Percentiles rank a stretch among this genome's conserved stretches.
These are phyloP conservation scores for carrot (Daucus carota) DNA, from an alignment of 129 eudicot species.

Conservation along the genomic window DNA sequence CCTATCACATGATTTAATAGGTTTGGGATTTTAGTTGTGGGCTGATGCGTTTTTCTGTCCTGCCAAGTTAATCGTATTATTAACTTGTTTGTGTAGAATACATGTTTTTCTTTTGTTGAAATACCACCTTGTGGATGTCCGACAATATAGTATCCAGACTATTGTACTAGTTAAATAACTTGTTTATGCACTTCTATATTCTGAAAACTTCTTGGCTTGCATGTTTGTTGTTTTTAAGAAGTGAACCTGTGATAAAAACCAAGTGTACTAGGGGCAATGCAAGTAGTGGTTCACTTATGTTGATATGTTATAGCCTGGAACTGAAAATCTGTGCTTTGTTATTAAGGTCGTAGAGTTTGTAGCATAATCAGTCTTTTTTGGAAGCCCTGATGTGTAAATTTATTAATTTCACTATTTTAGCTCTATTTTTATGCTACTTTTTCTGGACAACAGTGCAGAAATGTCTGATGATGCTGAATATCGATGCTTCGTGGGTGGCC, in stretches of 20 bases:
- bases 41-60: background rate
- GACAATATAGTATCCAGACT: background rate
- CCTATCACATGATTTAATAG: background rate
- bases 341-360: too few species aligned
- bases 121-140: background rate
- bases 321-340: background rate
- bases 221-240: too few species aligned
- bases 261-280: too few species aligned
- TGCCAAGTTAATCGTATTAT: background rate
- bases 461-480: conserved; percentile 85
- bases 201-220: too few species aligned
- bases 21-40: background rate
- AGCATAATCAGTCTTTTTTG: background rate
- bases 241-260: too few species aligned
- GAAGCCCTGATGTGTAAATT: background rate
- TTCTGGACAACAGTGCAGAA: conserved; percentile 24
- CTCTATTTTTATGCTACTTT: background rate
- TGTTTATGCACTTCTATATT: too few species aligned
- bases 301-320: background rate
- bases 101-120: background rate
- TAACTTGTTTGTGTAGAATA: background rate
- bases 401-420: background rate
- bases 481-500: conserved; percentile 95
- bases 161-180: too few species aligned
- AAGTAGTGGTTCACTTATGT: too few species aligned